phyloP scores from a whole-genome alignment of 306 rosid genomes.

The Nissolia schottii region DNA sequence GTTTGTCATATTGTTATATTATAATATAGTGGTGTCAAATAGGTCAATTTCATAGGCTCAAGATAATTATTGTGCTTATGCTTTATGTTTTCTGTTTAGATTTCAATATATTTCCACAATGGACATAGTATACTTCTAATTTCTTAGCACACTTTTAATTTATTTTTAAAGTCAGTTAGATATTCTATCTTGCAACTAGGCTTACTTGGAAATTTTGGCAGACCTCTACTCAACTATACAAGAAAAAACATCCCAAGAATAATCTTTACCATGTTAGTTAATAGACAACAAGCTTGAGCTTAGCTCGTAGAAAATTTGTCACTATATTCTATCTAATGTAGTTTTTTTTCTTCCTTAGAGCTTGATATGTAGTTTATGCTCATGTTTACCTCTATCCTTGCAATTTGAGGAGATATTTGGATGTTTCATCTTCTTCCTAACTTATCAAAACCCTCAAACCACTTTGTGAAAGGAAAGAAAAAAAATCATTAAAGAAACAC shows the following conservation, averaged over 20 bases:
- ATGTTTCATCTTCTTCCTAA: not conserved
- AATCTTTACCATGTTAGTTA: too few relatives aligned
- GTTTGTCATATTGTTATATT: conserved; percentile 1
- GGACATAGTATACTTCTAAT: not conserved
- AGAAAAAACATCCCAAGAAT: too few relatives aligned
- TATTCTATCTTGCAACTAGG: not conserved
- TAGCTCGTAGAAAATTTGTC: too few relatives aligned
- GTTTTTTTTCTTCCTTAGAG: not conserved
- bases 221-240: not conserved
- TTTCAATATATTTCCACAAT: not conserved
- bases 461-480: too few relatives aligned
- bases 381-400: not conserved
- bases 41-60: too few relatives aligned
- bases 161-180: not conserved
- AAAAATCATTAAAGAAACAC: too few relatives aligned
- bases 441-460: too few relatives aligned
- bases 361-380: not conserved
- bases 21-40: not conserved
- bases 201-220: not conserved
- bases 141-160: not conserved
- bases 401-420: not conserved
- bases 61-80: not conserved
- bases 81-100: not conserved
- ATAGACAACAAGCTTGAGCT: too few relatives aligned
- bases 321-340: not conserved